Evolutionary conservation across 352 stramenopile genomes (phyloP).

Genomic region (Pythium rishiriense): DNA sequence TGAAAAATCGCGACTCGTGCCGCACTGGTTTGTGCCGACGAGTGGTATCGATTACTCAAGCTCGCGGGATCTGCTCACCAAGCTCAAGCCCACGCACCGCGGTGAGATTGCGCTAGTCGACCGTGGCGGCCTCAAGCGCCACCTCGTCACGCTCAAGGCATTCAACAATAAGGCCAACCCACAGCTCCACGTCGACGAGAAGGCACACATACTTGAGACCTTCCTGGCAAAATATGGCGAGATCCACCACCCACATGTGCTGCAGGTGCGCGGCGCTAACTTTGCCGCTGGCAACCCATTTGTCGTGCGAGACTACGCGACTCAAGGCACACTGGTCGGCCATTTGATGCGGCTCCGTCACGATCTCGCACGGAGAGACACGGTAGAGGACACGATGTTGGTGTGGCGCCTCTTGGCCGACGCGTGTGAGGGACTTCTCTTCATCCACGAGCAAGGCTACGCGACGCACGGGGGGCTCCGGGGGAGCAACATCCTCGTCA

Average conservation of each 20-base stretch:
- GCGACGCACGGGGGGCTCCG: constrained; percentile 60
- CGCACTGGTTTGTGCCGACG: constrained; percentile 57
- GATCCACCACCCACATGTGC: constrained; percentile 59
- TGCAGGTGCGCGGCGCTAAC: constrained; percentile 58
- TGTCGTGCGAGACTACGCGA: constrained; percentile 63
- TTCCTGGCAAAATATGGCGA: constrained; percentile 51
- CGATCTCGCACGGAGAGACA: constrained; percentile 32
- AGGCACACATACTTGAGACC: constrained; percentile 38
- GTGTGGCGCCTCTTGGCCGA: constrained; percentile 62
- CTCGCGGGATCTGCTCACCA: constrained; percentile 34
- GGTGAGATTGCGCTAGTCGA: constrained; percentile 40
- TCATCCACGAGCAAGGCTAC: constrained; percentile 55
- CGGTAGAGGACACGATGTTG: constrained; percentile 30
- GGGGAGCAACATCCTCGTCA: constrained; percentile 71
- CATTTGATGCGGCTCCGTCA: constrained; percentile 42
- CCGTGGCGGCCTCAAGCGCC: constrained; percentile 33
- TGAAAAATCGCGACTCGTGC: constrained; percentile 42
- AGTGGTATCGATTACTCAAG: constrained; percentile 51
- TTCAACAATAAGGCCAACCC: constrained; percentile 38
- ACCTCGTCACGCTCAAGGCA: constrained; percentile 55
- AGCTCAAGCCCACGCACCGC: constrained; percentile 48
- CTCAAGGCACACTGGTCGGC: constrained; percentile 47
- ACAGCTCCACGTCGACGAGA: constrained; percentile 50
- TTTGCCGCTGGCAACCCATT: constrained; percentile 49
- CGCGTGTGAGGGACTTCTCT: constrained; percentile 56